Base-by-base conservation (phyloP, 257 asterid species). In the Fraxinus pennsylvanica region DNA sequence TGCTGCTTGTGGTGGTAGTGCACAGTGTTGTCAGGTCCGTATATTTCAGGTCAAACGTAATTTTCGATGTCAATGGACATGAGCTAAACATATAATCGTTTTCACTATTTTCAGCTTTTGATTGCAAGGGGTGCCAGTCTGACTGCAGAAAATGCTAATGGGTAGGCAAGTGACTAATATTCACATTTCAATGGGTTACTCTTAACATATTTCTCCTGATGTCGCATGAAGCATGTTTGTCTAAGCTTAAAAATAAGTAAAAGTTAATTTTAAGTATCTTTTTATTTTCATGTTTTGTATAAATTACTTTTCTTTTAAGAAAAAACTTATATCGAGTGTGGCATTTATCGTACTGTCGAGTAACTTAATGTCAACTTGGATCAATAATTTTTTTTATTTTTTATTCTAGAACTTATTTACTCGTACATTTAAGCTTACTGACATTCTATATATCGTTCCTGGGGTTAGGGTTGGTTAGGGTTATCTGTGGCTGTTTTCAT, bases 1-100 rank as follows among this genome's bases (percentile, higher is more conserved):
- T 80, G 98, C 97, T 76, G 96, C 97, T 65, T 91, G 98, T 78
- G 97, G 98, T 68, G 98, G 98, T 71, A 91, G 86, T 87, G 89
- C 92, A n/a, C 90, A 85, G 71, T 91, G 98, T 81, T 93, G 98
- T 83, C 94, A 88, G 92, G 98, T 93, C 27, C 32, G 89, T 81
- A 81, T 63, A 54, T 71, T 65, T 76, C 72, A 65, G 74, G 30
- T 14, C 67, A 22, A 50, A 61, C 21, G 75, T 76, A 50, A 54
- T 66, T 69, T 65, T 50, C 9, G 30, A 25, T 45, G 33, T 76
- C 12, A 13, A 1, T 76, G 6, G 3, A 30, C 27, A 9, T 79
- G 38, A 22, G 52, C 61, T 85, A 22, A 67, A 65, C 25, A 43
- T 43, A 38, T 30, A 33, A 32, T 35, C 21, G 7, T 65, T 69